A percentile compares a stretch with the other conserved stretches of the same genome.
Evolutionary conservation across 805 yeast genomes (phyloP).

Genomic region (Metschnikowia cubensis): DNA sequence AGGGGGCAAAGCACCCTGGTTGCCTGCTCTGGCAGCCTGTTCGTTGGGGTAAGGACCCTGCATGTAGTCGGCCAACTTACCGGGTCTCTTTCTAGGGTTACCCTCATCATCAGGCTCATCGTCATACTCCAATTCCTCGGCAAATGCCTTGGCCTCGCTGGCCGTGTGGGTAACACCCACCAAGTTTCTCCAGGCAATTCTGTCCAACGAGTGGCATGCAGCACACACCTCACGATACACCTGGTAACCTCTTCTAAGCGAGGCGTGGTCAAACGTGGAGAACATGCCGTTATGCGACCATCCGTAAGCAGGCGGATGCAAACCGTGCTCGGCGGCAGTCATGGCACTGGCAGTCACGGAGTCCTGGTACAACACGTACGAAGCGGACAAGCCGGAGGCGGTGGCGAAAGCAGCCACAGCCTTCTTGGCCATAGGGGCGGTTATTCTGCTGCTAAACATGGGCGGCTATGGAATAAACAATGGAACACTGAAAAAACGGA

Average conservation of each 20-base stretch:
- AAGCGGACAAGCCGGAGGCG: constrained; percentile 73
- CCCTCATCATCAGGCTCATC: constrained; percentile 97
- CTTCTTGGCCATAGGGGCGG: constrained; percentile 38
- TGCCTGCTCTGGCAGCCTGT: constrained; percentile 99
- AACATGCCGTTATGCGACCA: constrained; percentile 96
- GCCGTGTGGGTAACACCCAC: constrained; percentile 96
- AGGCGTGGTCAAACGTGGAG: constrained; percentile 86
- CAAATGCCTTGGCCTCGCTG: constrained; percentile 85
- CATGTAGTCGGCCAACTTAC: constrained; percentile 92
- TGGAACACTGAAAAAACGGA: no score
- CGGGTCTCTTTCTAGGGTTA: constrained; percentile 95
- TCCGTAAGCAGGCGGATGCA: constrained; percentile 87
- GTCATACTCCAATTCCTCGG: constrained; percentile 95
- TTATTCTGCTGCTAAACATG: constrained; percentile 18
- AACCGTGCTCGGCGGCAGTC: constrained; percentile 99
- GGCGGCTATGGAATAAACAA: not conserved
- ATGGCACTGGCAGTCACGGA: constrained; percentile 86
- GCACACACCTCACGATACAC: constrained; percentile 99
- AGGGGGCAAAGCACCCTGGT: constrained; percentile 98
- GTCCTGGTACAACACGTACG: constrained; percentile 79
- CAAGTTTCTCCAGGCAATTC: constrained; percentile 97
- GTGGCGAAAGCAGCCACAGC: constrained; percentile 62
- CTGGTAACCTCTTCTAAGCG: constrained; percentile 98
- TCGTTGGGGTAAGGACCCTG: constrained; percentile 97
- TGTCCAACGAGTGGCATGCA: constrained; percentile 94